These are phyloP conservation scores for Tricholomella constricta DNA, from an alignment of 768 basidiomycete genomes.

Conservation along the genomic window DNA sequence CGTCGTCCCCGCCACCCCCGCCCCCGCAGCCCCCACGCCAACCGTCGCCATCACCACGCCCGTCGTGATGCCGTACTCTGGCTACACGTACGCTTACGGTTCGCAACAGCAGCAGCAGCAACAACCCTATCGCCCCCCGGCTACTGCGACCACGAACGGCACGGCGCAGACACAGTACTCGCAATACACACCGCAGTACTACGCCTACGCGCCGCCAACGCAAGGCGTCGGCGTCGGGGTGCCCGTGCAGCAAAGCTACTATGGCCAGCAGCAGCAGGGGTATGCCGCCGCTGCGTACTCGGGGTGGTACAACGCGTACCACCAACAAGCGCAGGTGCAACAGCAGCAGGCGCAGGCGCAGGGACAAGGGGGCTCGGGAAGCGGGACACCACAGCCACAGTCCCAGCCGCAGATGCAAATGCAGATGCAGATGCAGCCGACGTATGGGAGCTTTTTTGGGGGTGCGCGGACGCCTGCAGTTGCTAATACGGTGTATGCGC, in stretches of 20 bases:
- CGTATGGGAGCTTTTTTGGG: conserved; percentile 30
- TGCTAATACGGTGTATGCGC: conserved; percentile 28
- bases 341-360: conserved; percentile 7
- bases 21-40: conserved; percentile 22
- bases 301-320: conserved; percentile 29
- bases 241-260: conserved; percentile 34
- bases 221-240: conserved; percentile 4
- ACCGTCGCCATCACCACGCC: conserved; percentile 26
- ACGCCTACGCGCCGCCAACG: conserved; percentile 12
- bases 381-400: conserved; percentile 12
- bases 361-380: conserved; percentile 24
- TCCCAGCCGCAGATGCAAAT: conserved; percentile 6
- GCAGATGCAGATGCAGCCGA: conserved; percentile 11
- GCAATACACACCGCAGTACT: conserved; percentile 36
- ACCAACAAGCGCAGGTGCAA: conserved; percentile 10
- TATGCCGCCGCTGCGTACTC: conserved; percentile 34
- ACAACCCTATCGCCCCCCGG: conserved; percentile 16
- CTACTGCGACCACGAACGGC: not conserved
- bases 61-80: conserved; percentile 28
- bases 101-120: conserved; percentile 23
- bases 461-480: conserved; percentile 25
- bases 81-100: conserved; percentile 38
- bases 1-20: conserved; percentile 34
- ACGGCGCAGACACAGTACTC: conserved; percentile 25
- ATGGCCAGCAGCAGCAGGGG: conserved; percentile 38